Base-by-base conservation (phyloP, 2,329 filamentous ascomycete species). In the Cladosporium velox region DNA sequence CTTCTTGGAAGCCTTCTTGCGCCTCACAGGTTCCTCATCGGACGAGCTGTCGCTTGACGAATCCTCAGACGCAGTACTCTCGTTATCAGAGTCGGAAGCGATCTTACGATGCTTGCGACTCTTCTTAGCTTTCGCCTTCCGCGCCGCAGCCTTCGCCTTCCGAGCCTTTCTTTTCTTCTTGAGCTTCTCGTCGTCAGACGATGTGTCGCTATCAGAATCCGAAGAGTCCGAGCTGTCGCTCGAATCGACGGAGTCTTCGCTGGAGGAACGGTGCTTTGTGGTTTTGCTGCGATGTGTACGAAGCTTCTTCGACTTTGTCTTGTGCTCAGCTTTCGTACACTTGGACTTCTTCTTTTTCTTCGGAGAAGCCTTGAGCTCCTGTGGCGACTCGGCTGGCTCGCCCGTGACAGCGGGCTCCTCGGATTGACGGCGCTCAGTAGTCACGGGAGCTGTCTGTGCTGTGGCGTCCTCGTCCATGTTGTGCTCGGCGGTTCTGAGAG, bases 401-500 rank as follows among this genome's bases (percentile, higher is more conserved):
- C 15, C 35, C n/a, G 64, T 60, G n/a, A 65, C 60, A 3, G 61
- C 64, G 8, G 67, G 66, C 59, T 72, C 65, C 21, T 64, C 64
- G 15, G 55, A 35, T 38, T 69, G 66, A 30, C 69, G 61, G 30
- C 64, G 52, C 41, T 67, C 68, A n/a, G 60, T 32, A n/a, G 60
- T 32, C 24, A 66, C 49, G 21, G 67, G 68, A 44, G 68, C 63
- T 18, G 68, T 54, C 30, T 72, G 67, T 34, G 71, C 67, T 24
- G 70, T 55, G 6, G 65, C 52, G 26, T 69, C 72, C 18, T 72
- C 72, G 64, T 72, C 73, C 72, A 73, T 75, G 52, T 67, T 73
- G 65, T 18, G 26, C 15, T 70, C 65, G 35, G 69, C 30, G 21
- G 51, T 32, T 41, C 51, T 55, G 30, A 57, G 61, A 26, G 55